Base-by-base conservation (phyloP, 306 rosid genomes). In the Canavalia ensiformis region DNA sequence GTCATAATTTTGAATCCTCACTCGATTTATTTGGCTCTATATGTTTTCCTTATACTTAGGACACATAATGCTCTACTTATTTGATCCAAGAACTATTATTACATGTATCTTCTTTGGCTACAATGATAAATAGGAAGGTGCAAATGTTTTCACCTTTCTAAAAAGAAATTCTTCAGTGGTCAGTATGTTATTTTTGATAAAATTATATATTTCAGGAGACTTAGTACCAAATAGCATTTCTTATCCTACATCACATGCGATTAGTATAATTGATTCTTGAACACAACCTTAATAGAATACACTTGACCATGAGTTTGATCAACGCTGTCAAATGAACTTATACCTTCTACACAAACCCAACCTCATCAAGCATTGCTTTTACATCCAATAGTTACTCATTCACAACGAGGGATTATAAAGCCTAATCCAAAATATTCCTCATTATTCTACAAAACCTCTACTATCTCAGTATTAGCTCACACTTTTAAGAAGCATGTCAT, bases 211-310 rank as follows among this genome's bases (percentile, higher is more conserved):
- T 50, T 62, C 76, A 18, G 55, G 37, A 55, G 10, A 25, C 11
- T 35, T 33, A 50, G 51, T 49, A 34, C 12, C 31, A 34, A 51
- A 72, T 34, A 33, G 1, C 10, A 49, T 33, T 33, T 45, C 46
- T 3, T 12, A 59, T 7, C 3, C 45, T 51, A 51, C 65, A 73
- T 10, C 37, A 55, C 67, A 55, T 73, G 66, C 39, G 39, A 5
- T 73, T 73, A 73, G 66, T 29, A 55, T 73, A 55, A 55, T 55
- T 73, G 78, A 55, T 0, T 73, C 66, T 18, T 39, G 78, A 39
- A 5, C 52, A 8, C 29, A 39, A 1, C 8, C 18, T 1, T 4
- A 55, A 8, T 18, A 5, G 0, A 39, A 4, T 5, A 37, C 4
- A 51, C 76, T 18, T 7, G 39, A 37, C 54, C 67, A 8, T 68